Percentiles rank a stretch among this genome's conserved stretches.
These are phyloP conservation scores for Metschnikowia similis DNA, from an alignment of 805 yeast genomes.

Conservation along the genomic window DNA sequence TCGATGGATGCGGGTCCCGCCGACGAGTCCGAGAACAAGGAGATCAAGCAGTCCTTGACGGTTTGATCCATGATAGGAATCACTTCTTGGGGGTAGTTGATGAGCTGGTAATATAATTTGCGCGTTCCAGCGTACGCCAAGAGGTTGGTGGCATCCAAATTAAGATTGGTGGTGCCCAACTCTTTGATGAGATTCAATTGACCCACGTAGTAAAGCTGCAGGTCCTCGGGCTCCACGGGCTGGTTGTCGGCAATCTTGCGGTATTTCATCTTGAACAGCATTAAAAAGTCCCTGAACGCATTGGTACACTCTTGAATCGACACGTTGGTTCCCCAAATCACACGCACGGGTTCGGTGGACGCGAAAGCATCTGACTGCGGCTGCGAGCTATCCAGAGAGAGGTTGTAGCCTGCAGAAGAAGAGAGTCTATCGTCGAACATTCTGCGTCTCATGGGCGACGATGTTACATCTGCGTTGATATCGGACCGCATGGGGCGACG, in stretches of 20 bases:
- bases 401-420: slow-evolving; percentile 12
- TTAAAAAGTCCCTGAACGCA: slow-evolving; percentile 74
- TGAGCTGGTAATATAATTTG: slow-evolving; percentile 77
- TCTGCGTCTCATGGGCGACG: slow-evolving; percentile 60
- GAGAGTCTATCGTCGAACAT: slow-evolving; percentile 44
- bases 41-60: slow-evolving; percentile 82
- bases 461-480: slow-evolving; percentile 63
- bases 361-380: slow-evolving; percentile 25
- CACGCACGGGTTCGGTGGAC: slow-evolving; percentile 71
- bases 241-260: slow-evolving; percentile 50
- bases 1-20: slow-evolving; percentile 38
- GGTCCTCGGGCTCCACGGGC: slow-evolving; percentile 51
- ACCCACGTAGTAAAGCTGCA: slow-evolving; percentile 68
- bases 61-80: slow-evolving; percentile 98
- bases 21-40: slow-evolving; percentile 30
- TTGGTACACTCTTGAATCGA: slow-evolving; percentile 84
- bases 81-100: slow-evolving; percentile 94
- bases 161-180: slow-evolving; percentile 76
- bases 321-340: slow-evolving; percentile 98
- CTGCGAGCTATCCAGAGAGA: slow-evolving; percentile 21
- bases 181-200: slow-evolving; percentile 70
- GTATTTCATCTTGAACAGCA: slow-evolving; percentile 76
- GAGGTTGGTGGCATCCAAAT: slow-evolving; percentile 78
- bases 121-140: slow-evolving; percentile 70
- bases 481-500: slow-evolving; percentile 70